phyloP scores from a whole-genome alignment of 192 early-diverging fungal genomes.

The Rhizophagus sp. region DNA sequence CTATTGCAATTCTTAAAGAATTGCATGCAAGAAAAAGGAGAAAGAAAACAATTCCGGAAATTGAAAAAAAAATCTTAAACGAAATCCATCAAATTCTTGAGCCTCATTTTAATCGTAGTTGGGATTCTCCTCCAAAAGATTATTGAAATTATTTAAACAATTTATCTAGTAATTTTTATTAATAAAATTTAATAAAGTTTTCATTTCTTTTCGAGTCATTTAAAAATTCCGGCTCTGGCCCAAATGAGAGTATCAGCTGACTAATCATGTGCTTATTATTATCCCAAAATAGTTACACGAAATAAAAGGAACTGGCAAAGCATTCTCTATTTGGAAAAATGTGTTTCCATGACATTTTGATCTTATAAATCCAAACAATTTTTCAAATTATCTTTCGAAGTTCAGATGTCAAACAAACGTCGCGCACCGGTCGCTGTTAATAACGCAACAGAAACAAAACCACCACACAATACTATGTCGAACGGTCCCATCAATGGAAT shows the following conservation, averaged over 20 bases:
- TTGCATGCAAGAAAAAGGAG: constrained; percentile 35
- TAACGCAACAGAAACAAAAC: neutral
- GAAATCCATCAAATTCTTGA: constrained; percentile 40
- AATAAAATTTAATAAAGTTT: no score
- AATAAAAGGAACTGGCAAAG: neutral
- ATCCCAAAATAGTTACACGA: neutral
- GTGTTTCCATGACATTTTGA: neutral
- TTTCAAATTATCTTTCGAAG: constrained; percentile 10
- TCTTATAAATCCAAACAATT: neutral
- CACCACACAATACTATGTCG: constrained; percentile 6
- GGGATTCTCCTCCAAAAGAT: constrained; percentile 45
- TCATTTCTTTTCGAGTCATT: no score
- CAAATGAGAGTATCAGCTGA: neutral
- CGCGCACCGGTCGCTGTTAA: neutral
- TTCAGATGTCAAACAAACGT: neutral
- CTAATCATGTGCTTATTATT: neutral
- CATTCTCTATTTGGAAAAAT: neutral
- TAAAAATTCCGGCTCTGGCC: no score
- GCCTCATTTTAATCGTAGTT: constrained; percentile 44
- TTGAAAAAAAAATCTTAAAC: constrained; percentile 34
- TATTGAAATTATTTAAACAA: neutral
- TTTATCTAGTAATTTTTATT: neutral
- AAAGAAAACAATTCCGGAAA: constrained; percentile 6
- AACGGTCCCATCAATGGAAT: constrained; percentile 19
- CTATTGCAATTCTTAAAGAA: constrained; percentile 38